Percentiles rank a stretch among this genome's conserved stretches.
phyloP scores from a whole-genome alignment of 1,284 basidiomycete species.

The Neotropicomus parvogracilis region DNA sequence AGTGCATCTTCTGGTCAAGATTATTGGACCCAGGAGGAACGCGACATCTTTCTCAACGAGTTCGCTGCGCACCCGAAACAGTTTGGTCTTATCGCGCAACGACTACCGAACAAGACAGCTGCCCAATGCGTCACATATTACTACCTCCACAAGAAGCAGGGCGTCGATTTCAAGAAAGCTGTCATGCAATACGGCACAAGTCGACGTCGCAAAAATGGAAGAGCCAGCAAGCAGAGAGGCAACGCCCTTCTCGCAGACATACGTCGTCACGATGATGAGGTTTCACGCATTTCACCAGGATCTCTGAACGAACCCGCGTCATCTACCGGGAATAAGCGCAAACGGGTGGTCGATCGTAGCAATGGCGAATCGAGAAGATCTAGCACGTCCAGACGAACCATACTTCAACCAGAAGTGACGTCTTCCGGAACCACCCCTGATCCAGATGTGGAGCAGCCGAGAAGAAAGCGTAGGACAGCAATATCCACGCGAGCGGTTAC shows the following conservation, averaged over 20 bases:
- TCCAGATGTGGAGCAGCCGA: conserved; percentile 57
- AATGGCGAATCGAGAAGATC: conserved; percentile 33
- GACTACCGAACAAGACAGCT: conserved; percentile 81
- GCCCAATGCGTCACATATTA: conserved; percentile 92
- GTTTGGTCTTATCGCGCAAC: conserved; percentile 84
- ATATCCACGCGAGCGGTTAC: conserved; percentile 32
- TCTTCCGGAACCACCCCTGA: conserved; percentile 52
- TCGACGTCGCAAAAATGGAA: conserved; percentile 57
- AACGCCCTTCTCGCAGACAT: conserved; percentile 79
- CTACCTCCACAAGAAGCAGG: conserved; percentile 90
- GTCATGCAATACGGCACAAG: conserved; percentile 62
- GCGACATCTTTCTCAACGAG: conserved; percentile 73
- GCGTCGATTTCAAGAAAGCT: conserved; percentile 80
- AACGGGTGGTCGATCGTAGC: conserved; percentile 30
- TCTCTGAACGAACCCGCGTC: conserved; percentile 32
- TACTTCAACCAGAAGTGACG: conserved; percentile 43
- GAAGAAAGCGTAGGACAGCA: conserved; percentile 37
- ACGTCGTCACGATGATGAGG: conserved; percentile 68
- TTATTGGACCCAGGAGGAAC: conserved; percentile 89
- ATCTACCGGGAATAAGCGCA: conserved; percentile 30
- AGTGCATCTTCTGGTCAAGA: conserved; percentile 65
- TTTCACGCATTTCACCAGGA: conserved; percentile 40
- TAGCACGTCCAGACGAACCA: conserved; percentile 36
- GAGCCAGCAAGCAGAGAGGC: conserved; percentile 67
- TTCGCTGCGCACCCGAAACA: conserved; percentile 90